Base-by-base conservation (phyloP, 2,329 filamentous ascomycete genomes). In the Bipolaris oryzae region DNA sequence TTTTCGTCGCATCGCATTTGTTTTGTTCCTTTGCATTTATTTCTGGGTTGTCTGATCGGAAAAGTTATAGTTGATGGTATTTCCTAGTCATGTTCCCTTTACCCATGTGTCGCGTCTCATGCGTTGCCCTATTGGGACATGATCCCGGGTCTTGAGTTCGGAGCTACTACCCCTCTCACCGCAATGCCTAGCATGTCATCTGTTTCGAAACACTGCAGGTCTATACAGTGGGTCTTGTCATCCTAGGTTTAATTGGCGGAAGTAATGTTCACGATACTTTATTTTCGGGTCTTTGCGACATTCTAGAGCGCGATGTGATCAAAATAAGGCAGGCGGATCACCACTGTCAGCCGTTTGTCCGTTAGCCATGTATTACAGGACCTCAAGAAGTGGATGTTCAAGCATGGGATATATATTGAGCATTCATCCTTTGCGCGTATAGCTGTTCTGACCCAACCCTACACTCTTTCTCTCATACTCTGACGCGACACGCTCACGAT, bases 401-500 rank as follows among this genome's bases (percentile, higher is more conserved):
- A 4, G 28, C 11, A 21, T 46, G 31, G 31, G 5, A 33, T 45
- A 46, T 46, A 35, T 46, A 46, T n/a, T 18, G 34, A 21, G 5
- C 25, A 20, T 33, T 5, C 7, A n/a, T 46, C 7, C 13, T 35
- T 35, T n/a, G 4, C 18, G 43, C 10, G 28, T 31, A 31, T 3
- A 11, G 18, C n/a, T 7, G 13, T n/a, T 42, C 39, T 21, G 1
- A 11, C n/a, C n/a, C 20, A 16, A n/a, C 41, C 41, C n/a, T n/a
- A 18, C 25, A 9, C 7, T 44, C 41, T 18, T 7, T 25, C 23
- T 20, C 15, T 28, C n/a, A 13, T n/a, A 16, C 39, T n/a, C 7
- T 25, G 7, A 7, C 11, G 7, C 38, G 10, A 13, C 38, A n/a
- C 20, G 20, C 39, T 11, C 39, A 68, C 16, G 35, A 75, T 75